Evolutionary conservation across 140 eudicot species (phyloP).

Genomic region (Stevia rebaudiana): DNA sequence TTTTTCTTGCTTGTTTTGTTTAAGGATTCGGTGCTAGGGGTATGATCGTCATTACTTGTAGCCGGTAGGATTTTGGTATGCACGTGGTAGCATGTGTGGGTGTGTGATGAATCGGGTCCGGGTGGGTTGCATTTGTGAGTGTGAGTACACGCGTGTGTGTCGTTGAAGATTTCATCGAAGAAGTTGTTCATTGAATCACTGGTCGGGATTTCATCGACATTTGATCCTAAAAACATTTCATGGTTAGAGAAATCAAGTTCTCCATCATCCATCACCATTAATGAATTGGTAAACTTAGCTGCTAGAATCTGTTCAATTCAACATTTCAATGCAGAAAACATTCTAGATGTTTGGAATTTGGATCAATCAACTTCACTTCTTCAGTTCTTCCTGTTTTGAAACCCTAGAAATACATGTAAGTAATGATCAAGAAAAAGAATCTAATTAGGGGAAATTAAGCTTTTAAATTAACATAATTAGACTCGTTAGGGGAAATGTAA

Average conservation of each 20-base stretch:
- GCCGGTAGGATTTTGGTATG: slow-evolving; percentile 79
- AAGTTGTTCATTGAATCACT: slow-evolving; percentile 63
- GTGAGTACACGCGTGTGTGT: slow-evolving; percentile 78
- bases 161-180: slow-evolving; percentile 68
- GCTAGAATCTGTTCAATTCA: background rate
- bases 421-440: background rate
- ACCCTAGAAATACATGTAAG: background rate
- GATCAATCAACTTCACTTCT: slow-evolving; percentile 8
- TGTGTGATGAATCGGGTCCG: slow-evolving; percentile 89
- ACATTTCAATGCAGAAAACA: background rate
- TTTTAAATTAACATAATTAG: background rate
- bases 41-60: slow-evolving; percentile 47
- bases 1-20: slow-evolving; percentile 67
- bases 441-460: background rate
- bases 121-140: slow-evolving; percentile 94
- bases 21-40: slow-evolving; percentile 61
- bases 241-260: slow-evolving; percentile 75
- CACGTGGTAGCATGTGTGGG: slow-evolving; percentile 93
- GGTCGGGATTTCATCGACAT: slow-evolving; percentile 1
- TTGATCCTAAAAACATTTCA: slow-evolving; percentile 46
- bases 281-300: slow-evolving; percentile 1
- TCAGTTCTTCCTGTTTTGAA: slow-evolving; percentile 2
- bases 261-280: slow-evolving; percentile 55
- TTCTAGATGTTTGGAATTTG: background rate
- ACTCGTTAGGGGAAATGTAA: no score